Percentiles rank a stretch among this genome's conserved stretches.
Conservation (phyloP, 257 asterid genomes). For the Penstemon eatonii region DNA sequence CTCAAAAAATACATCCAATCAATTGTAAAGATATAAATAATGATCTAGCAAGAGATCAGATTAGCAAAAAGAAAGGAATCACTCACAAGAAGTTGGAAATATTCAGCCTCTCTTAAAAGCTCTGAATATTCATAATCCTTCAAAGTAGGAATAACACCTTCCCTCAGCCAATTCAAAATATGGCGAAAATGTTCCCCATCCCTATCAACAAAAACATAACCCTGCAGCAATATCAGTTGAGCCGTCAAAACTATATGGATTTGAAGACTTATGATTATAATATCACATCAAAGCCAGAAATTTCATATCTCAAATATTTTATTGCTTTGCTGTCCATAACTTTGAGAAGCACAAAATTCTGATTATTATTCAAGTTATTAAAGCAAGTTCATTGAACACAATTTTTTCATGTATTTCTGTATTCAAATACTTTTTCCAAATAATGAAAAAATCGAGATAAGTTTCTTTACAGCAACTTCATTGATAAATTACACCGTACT, state of each 20-base stretch:
- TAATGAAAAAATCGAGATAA: no score
- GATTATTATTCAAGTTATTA: no score
- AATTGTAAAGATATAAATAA: neutral
- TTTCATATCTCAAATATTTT: neutral
- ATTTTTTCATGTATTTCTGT: no score
- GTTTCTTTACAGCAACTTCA: no score
- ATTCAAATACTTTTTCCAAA: no score
- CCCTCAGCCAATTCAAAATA: conserved; percentile 93
- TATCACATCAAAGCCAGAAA: conserved; percentile 6
- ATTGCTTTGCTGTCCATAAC: neutral
- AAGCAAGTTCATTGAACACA: no score
- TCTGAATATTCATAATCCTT: conserved; percentile 64
- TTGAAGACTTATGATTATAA: conserved; percentile 6
- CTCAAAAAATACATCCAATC: no score
- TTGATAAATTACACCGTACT: no score
- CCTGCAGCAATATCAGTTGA: conserved; percentile 54
- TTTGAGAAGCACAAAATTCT: neutral
- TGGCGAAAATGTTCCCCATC: conserved; percentile 91
- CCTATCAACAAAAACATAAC: conserved; percentile 81
- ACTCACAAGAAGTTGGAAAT: conserved; percentile 86
- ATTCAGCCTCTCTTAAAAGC: conserved; percentile 86
- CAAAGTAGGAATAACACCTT: conserved; percentile 73
- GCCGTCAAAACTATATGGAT: conserved; percentile 7
- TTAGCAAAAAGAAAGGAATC: conserved; percentile 21
- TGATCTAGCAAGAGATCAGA: conserved; percentile 14